Percentiles rank a stretch among this genome's conserved stretches.
Conservation (phyloP, 257 asterid genomes). For the Schizonepeta tenuifolia region DNA sequence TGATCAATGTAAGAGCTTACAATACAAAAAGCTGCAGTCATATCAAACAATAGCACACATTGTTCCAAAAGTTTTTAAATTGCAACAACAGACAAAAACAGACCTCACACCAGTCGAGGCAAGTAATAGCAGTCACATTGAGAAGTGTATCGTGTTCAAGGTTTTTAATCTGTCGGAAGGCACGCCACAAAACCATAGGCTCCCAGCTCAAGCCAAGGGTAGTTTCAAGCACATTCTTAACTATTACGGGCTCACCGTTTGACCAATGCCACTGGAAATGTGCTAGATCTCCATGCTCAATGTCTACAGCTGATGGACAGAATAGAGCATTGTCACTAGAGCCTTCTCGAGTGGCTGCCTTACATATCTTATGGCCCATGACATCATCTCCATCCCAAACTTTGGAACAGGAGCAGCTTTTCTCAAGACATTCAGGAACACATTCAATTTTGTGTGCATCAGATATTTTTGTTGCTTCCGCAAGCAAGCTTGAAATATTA, state of each 20-base stretch:
- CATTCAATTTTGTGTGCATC: constrained; percentile 25
- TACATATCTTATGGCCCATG: constrained; percentile 22
- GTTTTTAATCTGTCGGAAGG: constrained; percentile 53
- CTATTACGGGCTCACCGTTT: constrained; percentile 70
- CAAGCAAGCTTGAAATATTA: constrained; percentile 44
- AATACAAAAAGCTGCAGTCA: constrained; percentile 8
- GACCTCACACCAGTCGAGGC: constrained; percentile 84
- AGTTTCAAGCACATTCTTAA: constrained; percentile 58
- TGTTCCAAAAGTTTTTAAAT: neutral
- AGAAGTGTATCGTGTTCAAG: constrained; percentile 42
- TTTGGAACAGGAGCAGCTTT: constrained; percentile 45
- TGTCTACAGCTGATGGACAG: constrained; percentile 59
- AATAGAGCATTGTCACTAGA: constrained; percentile 55
- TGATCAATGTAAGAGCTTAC: neutral
- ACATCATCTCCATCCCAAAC: constrained; percentile 11
- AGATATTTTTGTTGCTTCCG: constrained; percentile 44
- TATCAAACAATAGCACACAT: neutral
- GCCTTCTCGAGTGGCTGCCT: constrained; percentile 58
- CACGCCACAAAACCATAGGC: constrained; percentile 92
- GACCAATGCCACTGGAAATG: constrained; percentile 69
- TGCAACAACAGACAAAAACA: constrained; percentile 17
- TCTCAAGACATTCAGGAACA: constrained; percentile 26
- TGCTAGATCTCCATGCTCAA: constrained; percentile 44
- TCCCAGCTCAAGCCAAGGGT: constrained; percentile 83
- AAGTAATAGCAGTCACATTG: constrained; percentile 54